A percentile compares a stretch with the other conserved stretches of the same genome.
These are phyloP conservation scores for Infundibulicybe gibba DNA, from an alignment of 768 basidiomycete species.

Conservation along the genomic window DNA sequence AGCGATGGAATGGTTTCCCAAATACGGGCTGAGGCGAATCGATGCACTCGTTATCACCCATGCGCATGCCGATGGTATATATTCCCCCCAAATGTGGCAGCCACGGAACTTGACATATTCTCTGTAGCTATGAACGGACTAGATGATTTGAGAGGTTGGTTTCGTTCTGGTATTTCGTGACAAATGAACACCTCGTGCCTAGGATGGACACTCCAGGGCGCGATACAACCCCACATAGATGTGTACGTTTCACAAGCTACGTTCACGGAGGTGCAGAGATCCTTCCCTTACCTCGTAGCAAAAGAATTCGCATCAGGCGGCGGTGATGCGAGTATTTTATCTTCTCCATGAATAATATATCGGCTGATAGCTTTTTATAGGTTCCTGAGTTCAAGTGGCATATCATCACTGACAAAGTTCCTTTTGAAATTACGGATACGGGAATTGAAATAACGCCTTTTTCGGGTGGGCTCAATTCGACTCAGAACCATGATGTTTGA, in stretches of 20 bases:
- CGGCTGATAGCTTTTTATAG: conserved; percentile 25
- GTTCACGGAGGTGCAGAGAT: conserved; percentile 57
- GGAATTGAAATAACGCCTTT: conserved; percentile 66
- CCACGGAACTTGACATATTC: background rate
- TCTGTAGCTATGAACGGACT: conserved; percentile 77
- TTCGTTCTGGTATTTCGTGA: background rate
- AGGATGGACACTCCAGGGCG: conserved; percentile 71
- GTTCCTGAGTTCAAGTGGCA: conserved; percentile 85
- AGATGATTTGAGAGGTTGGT: conserved; percentile 79
- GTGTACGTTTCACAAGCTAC: conserved; percentile 68
- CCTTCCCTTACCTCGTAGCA: conserved; percentile 81
- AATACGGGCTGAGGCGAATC: conserved; percentile 60
- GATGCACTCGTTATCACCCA: conserved; percentile 76
- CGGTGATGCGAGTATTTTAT: conserved; percentile 52
- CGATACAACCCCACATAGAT: conserved; percentile 72
- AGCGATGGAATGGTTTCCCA: conserved; percentile 51
- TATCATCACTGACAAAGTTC: conserved; percentile 64
- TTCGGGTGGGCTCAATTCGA: conserved; percentile 38
- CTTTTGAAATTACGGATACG: conserved; percentile 66
- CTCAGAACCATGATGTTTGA: background rate
- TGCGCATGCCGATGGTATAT: conserved; percentile 74
- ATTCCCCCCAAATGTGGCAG: background rate
- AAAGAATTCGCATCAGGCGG: conserved; percentile 78
- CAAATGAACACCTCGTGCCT: conserved; percentile 3
- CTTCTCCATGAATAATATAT: background rate